phyloP scores from a whole-genome alignment of 805 yeast species.

The Lipomyces lipofer region DNA sequence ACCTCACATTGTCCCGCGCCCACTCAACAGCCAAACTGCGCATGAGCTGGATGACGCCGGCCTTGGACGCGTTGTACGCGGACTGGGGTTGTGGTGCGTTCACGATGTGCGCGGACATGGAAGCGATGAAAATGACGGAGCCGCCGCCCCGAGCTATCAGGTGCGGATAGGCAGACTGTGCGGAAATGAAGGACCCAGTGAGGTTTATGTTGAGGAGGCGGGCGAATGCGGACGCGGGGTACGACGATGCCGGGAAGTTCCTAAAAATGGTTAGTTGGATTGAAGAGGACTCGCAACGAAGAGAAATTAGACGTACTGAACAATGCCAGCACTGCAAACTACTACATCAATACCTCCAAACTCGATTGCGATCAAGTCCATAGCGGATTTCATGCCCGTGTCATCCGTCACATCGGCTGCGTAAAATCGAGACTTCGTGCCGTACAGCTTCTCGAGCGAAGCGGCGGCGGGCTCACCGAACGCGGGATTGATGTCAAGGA shows the following conservation, averaged over 20 bases:
- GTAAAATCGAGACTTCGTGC: constrained; percentile 62
- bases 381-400: constrained; percentile 39
- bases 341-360: constrained; percentile 58
- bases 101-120: constrained; percentile 69
- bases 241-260: constrained; percentile 64
- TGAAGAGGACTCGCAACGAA: neutral
- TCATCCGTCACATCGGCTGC: constrained; percentile 63
- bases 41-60: constrained; percentile 65
- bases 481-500: constrained; percentile 56
- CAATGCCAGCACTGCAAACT: constrained; percentile 66
- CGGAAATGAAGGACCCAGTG: constrained; percentile 63
- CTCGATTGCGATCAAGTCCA: constrained; percentile 51
- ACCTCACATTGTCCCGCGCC: constrained; percentile 67
- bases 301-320: constrained; percentile 52
- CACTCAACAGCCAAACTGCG: constrained; percentile 68
- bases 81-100: constrained; percentile 71
- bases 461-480: constrained; percentile 62
- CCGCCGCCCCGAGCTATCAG: constrained; percentile 62
- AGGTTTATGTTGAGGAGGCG: constrained; percentile 62
- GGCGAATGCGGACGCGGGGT: constrained; percentile 69
- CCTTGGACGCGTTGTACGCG: constrained; percentile 71
- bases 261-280: constrained; percentile 51
- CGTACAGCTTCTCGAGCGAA: constrained; percentile 50
- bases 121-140: constrained; percentile 63
- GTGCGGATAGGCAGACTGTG: constrained; percentile 64